Percentiles rank a stretch among this genome's conserved stretches.
These are phyloP conservation scores for Letharia lupina DNA, from an alignment of 495 filamentous ascomycete genomes.

Conservation along the genomic window DNA sequence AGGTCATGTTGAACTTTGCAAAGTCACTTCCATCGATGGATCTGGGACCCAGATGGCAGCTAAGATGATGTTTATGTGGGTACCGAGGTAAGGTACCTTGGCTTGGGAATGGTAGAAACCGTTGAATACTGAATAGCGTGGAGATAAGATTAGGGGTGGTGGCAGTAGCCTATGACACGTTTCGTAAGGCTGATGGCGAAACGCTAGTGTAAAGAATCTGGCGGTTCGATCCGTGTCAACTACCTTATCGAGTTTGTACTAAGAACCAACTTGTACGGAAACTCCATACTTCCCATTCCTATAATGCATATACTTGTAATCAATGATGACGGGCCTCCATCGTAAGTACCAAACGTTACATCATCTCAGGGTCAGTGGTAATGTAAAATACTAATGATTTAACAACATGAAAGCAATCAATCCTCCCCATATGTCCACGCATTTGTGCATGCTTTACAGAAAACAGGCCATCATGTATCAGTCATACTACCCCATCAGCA, in stretches of 20 bases:
- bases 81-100: too few relatives aligned
- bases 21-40: too few relatives aligned
- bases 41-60: too few relatives aligned
- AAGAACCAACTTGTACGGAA: too few relatives aligned
- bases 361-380: neutral
- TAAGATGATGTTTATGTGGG: too few relatives aligned
- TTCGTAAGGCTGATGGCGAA: neutral
- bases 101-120: too few relatives aligned
- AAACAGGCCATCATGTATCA: slow-evolving; percentile 71
- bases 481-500: slow-evolving; percentile 87
- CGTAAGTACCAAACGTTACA: slow-evolving; percentile 33
- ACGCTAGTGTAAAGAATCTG: neutral
- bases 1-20: too few relatives aligned
- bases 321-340: slow-evolving; percentile 96
- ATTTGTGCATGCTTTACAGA: slow-evolving; percentile 68
- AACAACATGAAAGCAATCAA: slow-evolving; percentile 31
- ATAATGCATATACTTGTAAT: slow-evolving; percentile 44
- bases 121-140: too few relatives aligned
- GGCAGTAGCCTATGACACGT: neutral
- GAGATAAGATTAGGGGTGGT: too few relatives aligned
- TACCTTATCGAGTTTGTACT: too few relatives aligned
- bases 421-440: slow-evolving; percentile 91
- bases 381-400: neutral
- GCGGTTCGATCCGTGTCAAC: too few relatives aligned
- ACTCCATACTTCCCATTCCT: too few relatives aligned